Evolutionary conservation across 169 alveolate genomes (phyloP).

Genomic region (Plasmodium reichenowi): DNA sequence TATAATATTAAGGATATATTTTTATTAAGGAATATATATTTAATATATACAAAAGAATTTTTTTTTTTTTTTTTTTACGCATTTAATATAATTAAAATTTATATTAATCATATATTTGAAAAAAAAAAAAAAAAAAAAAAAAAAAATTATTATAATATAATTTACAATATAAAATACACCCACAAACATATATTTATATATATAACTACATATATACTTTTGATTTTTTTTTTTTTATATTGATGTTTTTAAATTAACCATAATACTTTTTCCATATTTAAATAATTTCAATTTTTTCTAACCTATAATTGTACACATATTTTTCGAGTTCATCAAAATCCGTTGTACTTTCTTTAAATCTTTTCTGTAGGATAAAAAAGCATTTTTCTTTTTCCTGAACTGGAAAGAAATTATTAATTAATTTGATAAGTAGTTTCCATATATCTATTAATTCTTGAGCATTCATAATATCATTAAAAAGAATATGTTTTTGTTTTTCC

Average conservation of each 20-base stretch:
- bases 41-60: too few relatives aligned
- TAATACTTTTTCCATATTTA: background rate
- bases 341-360: slow-evolving; percentile 46
- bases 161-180: too few relatives aligned
- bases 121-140: too few relatives aligned
- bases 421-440: slow-evolving; percentile 46
- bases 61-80: too few relatives aligned
- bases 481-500: background rate
- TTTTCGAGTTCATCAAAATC: slow-evolving; percentile 57
- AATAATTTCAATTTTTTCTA: slow-evolving; percentile 46
- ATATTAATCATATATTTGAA: too few relatives aligned
- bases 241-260: background rate
- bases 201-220: background rate
- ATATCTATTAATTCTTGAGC: slow-evolving; percentile 13
- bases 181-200: background rate
- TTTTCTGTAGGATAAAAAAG: slow-evolving; percentile 40
- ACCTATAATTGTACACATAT: slow-evolving; percentile 69
- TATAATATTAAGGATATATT: too few relatives aligned
- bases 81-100: too few relatives aligned
- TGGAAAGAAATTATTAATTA: slow-evolving; percentile 69
- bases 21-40: too few relatives aligned
- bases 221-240: background rate
- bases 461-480: slow-evolving; percentile 63
- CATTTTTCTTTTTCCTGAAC: slow-evolving; percentile 59
- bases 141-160: too few relatives aligned